Percentiles rank a stretch among this genome's conserved stretches.
Evolutionary conservation across 1,284 basidiomycete genomes (phyloP).

Genomic region (Anthracocystis walkeri): DNA sequence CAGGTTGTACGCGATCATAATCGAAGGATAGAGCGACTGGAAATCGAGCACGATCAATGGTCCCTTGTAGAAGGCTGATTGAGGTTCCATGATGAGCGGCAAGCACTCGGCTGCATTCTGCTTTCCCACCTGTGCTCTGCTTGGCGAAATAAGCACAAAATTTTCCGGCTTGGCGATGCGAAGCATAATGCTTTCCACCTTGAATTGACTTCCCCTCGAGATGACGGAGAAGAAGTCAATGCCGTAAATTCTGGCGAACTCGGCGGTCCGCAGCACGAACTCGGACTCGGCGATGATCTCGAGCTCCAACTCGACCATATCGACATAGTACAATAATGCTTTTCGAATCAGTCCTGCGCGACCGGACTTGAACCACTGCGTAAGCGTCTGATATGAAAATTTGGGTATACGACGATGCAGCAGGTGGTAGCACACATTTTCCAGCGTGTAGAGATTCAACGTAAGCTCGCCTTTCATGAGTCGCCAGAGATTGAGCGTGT

Average conservation of each 20-base stretch:
- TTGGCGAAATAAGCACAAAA: constrained; percentile 66
- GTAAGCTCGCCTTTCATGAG: constrained; percentile 87
- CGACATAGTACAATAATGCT: constrained; percentile 57
- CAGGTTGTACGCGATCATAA: constrained; percentile 96
- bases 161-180: constrained; percentile 97
- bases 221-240: constrained; percentile 97
- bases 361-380: constrained; percentile 76
- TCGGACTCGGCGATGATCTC: constrained; percentile 64
- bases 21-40: constrained; percentile 92
- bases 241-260: constrained; percentile 95
- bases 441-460: constrained; percentile 85
- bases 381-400: constrained; percentile 78
- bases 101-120: constrained; percentile 96
- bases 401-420: constrained; percentile 74
- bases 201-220: constrained; percentile 94
- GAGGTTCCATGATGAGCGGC: constrained; percentile 93
- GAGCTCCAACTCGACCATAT: constrained; percentile 53
- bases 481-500: constrained; percentile 92
- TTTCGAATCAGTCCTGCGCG: constrained; percentile 27
- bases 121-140: constrained; percentile 70
- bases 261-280: constrained; percentile 71
- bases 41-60: constrained; percentile 94
- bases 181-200: constrained; percentile 98
- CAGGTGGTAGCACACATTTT: constrained; percentile 79
- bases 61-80: constrained; percentile 90